Base-by-base conservation (phyloP, 331 rosid species). In the Rosa hybrid region DNA sequence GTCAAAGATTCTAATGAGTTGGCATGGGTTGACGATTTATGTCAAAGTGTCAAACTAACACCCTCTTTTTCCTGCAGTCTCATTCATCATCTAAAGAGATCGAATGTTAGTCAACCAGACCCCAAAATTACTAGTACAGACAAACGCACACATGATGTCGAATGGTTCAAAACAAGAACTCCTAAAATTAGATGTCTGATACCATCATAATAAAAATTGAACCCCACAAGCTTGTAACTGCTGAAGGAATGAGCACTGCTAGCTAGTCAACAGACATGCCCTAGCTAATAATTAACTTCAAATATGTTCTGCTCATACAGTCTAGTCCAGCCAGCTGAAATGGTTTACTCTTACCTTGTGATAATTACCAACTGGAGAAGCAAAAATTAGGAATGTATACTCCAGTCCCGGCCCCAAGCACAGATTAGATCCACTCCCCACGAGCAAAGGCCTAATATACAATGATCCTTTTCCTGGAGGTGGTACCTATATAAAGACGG, bases 361-460 rank as follows among this genome's bases (percentile, higher is more conserved):
- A 78, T 82, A 91, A 49, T 8, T 42, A 12, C 87, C 77, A 25
- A 88, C 92, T 7, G 97, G 92, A 65, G 87, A 84, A 82, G 87
- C 84, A 75, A 68, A 86, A 56, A 80, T 30, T 10, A 91, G 78
- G 79, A 90, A 91, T 14, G 92, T 88, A 77, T 77, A 84, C 68
- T 88, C 94, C 11, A 87, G 81, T 42, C 92, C 81, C 5, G 94
- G 90, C 11, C 49, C 86, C 38, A 87, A 0, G 6, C 94, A 90
- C 17, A 91, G 78, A 65, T 49, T 41, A 25, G 86, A 30, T 42
- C 92, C 92, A 77, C 85, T 88, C 76, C 90, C 97, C 39, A 90
- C 85, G 10, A 91, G 88, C 89, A 91, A 77, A 39, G 97, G 92
- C 89, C 97, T 84, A 39, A 90, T 8, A 63, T 90, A 88, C 11